Evolutionary conservation across 768 basidiomycete species (phyloP), one percentile per base, ranked within the genome.

Genomic region (Lactarius akahatsu): DNA sequence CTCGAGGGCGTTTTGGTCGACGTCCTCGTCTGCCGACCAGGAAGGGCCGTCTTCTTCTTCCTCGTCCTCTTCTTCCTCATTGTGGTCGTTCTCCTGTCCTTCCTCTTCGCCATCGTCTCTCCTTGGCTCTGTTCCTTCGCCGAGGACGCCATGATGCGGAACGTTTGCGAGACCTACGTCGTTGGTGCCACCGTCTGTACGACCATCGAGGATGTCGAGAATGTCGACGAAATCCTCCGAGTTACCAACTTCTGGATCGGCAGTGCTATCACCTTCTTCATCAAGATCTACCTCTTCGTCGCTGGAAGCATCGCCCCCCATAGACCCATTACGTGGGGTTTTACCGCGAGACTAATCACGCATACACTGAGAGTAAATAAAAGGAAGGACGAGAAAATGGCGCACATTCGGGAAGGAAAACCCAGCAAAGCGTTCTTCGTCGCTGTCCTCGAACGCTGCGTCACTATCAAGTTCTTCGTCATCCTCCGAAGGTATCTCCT

Each of bases 391-490:
- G 47, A 62, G 36, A 7, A 15, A 18, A 15, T 38, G 7, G 60
- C 69, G 67, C 78, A 71, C 76, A 64, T 72, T 74, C 7, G 84
- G 70, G 67, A 83, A 82, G 16, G 67, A 71, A 68, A 89, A 89
- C 3, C 86, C 88, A 11, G 86, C 86, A 76, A 87, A 93, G 3
- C 81, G 79, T n/a, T 94, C 92, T 64, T 87, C 87, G 40, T 92
- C 92, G 63, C 84, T 86, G 73, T 91, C 89, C 67, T 92, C 90
- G 66, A 92, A 91, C 1, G 91, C 93, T 68, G 81, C 87, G 71
- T 95, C 94, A 68, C 87, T 90, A 66, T 92, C 90, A 55, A 94
- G 84, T 67, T 94, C 92, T 72, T 94, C 92, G 72, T 95, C 93
- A 69, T 95, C 90, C 1, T 78, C 86, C 67, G 83, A 85, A 40